A percentile compares a stretch with the other conserved stretches of the same genome.
These are phyloP conservation scores for Phyllosticta capitalensis DNA, from an alignment of 2,329 filamentous ascomycete genomes.

Conservation along the genomic window DNA sequence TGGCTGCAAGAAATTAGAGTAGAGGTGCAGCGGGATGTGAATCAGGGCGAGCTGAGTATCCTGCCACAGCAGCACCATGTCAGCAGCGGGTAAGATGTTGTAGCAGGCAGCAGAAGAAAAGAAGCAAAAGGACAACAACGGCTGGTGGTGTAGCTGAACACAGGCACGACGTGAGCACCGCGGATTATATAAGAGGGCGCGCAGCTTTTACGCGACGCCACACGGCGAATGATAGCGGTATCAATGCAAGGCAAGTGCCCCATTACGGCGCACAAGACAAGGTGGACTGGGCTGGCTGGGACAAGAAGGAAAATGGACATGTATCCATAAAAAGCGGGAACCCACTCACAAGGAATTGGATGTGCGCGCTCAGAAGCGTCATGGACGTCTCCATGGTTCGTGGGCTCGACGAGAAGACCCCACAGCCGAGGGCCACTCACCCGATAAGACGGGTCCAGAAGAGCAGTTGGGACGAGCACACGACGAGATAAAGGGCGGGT, in stretches of 20 bases:
- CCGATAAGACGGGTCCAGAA: background rate
- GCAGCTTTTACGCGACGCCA: slow-evolving; percentile 6
- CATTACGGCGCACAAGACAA: background rate
- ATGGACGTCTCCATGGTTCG: slow-evolving; percentile 36
- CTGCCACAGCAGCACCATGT: slow-evolving; percentile 44
- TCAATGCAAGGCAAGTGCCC: slow-evolving; percentile 1
- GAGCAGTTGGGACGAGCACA: background rate
- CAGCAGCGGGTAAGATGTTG: slow-evolving; percentile 15
- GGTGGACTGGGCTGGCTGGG: too few species aligned
- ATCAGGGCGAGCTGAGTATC: slow-evolving; percentile 80
- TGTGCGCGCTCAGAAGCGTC: slow-evolving; percentile 38
- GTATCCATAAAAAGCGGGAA: slow-evolving; percentile 11
- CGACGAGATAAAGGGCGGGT: background rate
- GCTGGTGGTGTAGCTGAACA: background rate
- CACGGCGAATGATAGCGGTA: background rate
- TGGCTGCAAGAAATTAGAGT: slow-evolving; percentile 71
- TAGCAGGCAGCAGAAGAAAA: background rate
- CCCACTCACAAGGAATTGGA: slow-evolving; percentile 38
- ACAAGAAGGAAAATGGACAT: slow-evolving; percentile 7
- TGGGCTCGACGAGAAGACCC: background rate
- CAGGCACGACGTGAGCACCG: slow-evolving; percentile 8
- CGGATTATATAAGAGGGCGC: slow-evolving; percentile 8
- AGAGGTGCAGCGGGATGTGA: slow-evolving; percentile 73
- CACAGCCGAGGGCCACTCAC: background rate
- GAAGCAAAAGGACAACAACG: background rate